Conservation (phyloP, 2,329 filamentous ascomycete species). For the Ascochyta lentis region DNA sequence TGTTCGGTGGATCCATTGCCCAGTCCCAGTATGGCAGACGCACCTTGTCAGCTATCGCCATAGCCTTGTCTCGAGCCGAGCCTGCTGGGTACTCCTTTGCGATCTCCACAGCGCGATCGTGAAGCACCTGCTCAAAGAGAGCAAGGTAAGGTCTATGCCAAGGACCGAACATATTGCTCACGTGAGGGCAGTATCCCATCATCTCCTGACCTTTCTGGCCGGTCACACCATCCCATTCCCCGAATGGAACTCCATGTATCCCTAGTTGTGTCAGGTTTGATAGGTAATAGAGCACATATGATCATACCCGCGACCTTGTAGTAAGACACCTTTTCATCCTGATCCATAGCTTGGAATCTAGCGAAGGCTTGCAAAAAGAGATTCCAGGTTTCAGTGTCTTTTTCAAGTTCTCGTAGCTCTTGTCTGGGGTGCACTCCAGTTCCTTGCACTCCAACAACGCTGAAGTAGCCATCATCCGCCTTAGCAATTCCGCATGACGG, state of each 20-base stretch:
- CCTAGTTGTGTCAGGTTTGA: conserved; percentile 20
- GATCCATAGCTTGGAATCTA: conserved; percentile 42
- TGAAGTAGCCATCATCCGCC: conserved; percentile 37
- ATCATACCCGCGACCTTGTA: conserved; percentile 39
- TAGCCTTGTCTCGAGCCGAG: conserved; percentile 30
- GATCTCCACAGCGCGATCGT: conserved; percentile 37
- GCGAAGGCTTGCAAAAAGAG: conserved; percentile 41
- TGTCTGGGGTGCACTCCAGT: conserved; percentile 37
- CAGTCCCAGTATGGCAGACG: conserved; percentile 48
- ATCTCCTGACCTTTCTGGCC: conserved; percentile 30
- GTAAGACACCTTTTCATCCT: conserved; percentile 40
- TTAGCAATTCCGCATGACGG: conserved; percentile 30
- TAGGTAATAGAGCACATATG: background rate
- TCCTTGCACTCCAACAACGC: conserved; percentile 42
- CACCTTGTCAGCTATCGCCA: conserved; percentile 30
- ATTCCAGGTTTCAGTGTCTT: conserved; percentile 41
- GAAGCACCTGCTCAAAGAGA: conserved; percentile 43
- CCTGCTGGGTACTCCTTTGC: conserved; percentile 39
- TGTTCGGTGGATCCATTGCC: conserved; percentile 34
- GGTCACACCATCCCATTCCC: conserved; percentile 34
- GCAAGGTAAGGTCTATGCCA: conserved; percentile 46
- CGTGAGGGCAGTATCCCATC: conserved; percentile 42
- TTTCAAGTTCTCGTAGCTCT: conserved; percentile 41
- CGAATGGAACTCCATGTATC: conserved; percentile 43
- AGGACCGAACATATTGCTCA: conserved; percentile 38